phyloP scores from a whole-genome alignment of 495 filamentous ascomycete species.

The Tuber aestivum region DNA sequence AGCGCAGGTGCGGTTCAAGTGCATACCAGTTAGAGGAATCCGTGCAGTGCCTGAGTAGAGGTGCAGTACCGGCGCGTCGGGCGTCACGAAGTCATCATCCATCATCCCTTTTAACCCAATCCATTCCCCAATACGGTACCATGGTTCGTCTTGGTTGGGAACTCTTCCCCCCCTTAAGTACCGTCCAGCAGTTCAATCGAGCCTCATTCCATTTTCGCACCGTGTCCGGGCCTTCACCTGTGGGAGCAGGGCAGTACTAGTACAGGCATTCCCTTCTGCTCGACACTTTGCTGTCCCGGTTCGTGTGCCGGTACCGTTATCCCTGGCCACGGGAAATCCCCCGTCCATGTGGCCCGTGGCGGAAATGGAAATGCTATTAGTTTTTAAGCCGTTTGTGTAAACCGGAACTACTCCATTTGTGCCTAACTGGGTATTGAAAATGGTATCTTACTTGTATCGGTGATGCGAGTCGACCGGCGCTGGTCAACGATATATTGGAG shows the following conservation, averaged over 20 bases:
- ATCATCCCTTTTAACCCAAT: not conserved
- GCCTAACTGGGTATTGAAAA: not conserved
- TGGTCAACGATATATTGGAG: not conserved
- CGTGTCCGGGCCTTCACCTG: not conserved
- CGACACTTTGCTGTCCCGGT: not conserved
- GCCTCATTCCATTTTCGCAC: not conserved
- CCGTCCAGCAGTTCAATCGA: not conserved
- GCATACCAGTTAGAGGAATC: not conserved
- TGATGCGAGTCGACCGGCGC: not conserved
- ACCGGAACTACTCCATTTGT: not conserved
- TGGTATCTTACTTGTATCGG: not conserved
- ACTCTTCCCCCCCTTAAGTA: not conserved
- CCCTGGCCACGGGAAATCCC: slow-evolving; percentile 14
- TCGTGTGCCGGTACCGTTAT: slow-evolving; percentile 1
- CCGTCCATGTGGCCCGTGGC: slow-evolving; percentile 7
- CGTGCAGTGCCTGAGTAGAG: not conserved
- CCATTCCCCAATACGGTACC: not conserved
- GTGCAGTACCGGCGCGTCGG: not conserved
- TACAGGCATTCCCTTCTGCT: not conserved
- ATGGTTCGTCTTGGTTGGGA: not conserved
- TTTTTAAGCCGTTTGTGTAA: slow-evolving; percentile 24
- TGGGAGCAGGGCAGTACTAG: not conserved
- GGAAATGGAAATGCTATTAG: slow-evolving; percentile 7
- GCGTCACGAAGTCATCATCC: not conserved
- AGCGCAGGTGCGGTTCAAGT: not conserved